Conservation (phyloP, 495 filamentous ascomycete species). For the Beverwykella pulmonaria region DNA sequence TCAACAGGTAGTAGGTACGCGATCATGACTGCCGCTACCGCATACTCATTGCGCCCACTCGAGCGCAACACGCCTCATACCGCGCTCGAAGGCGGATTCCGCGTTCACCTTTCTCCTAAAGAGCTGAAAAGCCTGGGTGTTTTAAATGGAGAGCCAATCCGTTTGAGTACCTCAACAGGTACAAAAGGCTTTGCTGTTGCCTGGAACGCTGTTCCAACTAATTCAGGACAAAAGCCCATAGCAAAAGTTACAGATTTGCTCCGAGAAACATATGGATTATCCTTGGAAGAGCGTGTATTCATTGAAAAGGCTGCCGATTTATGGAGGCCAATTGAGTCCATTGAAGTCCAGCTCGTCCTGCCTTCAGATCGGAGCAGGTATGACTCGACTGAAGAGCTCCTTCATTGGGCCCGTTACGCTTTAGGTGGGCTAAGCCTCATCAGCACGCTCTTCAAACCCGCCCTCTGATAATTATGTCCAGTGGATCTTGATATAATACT, state of each 20-base stretch:
- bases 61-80: slow-evolving; percentile 17
- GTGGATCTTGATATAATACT: slow-evolving; percentile 30
- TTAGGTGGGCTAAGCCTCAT: slow-evolving; percentile 27
- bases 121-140: slow-evolving; percentile 63
- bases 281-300: slow-evolving; percentile 19
- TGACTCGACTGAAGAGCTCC: slow-evolving; percentile 51
- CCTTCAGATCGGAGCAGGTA: slow-evolving; percentile 2
- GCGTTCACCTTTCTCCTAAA: slow-evolving; percentile 68
- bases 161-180: slow-evolving; percentile 39
- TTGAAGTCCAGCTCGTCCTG: slow-evolving; percentile 11
- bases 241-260: slow-evolving; percentile 48
- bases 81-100: slow-evolving; percentile 61
- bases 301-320: slow-evolving; percentile 21
- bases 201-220: slow-evolving; percentile 23
- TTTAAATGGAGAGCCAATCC: slow-evolving; percentile 61
- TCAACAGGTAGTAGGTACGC: not conserved
- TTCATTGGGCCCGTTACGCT: slow-evolving; percentile 14
- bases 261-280: slow-evolving; percentile 48
- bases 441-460: not conserved
- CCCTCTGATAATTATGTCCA: slow-evolving; percentile 13
- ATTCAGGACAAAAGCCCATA: slow-evolving; percentile 30
- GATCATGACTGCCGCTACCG: slow-evolving; percentile 8
- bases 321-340: slow-evolving; percentile 15
- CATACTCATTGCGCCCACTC: slow-evolving; percentile 31
- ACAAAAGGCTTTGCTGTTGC: slow-evolving; percentile 25